These are phyloP conservation scores for Clonostachys chloroleuca DNA, from an alignment of 2,329 filamentous ascomycete species.

Conservation along the genomic window DNA sequence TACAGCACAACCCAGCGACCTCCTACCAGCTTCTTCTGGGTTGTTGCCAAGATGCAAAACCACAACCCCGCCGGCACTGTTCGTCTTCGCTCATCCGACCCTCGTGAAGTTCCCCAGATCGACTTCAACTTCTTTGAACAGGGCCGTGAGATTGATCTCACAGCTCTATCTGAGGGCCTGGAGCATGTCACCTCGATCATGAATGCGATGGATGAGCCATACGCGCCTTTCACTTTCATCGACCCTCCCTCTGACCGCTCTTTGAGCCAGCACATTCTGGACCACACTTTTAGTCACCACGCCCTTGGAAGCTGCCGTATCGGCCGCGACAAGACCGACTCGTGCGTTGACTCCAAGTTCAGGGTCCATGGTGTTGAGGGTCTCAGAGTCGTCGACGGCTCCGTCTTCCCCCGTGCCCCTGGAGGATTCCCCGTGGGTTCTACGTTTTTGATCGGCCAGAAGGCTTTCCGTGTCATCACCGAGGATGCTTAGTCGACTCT, in stretches of 20 bases:
- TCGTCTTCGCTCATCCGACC: constrained; percentile 51
- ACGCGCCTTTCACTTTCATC: constrained; percentile 29
- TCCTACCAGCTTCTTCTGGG: constrained; percentile 35
- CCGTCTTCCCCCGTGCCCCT: constrained; percentile 42
- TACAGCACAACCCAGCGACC: constrained; percentile 22
- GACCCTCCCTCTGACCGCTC: neutral
- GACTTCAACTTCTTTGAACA: constrained; percentile 38
- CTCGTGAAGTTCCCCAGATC: constrained; percentile 57
- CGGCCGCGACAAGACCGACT: constrained; percentile 44
- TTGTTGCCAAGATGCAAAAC: constrained; percentile 53
- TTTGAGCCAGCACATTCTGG: constrained; percentile 5
- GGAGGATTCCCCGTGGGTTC: constrained; percentile 44
- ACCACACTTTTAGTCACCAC: constrained; percentile 53
- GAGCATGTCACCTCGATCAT: neutral
- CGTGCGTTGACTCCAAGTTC: constrained; percentile 52
- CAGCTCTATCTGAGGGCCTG: neutral
- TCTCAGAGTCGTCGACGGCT: constrained; percentile 56
- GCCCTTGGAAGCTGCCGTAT: constrained; percentile 51
- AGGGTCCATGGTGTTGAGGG: constrained; percentile 47
- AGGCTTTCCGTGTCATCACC: constrained; percentile 51
- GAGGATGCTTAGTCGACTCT: neutral
- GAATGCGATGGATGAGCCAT: neutral
- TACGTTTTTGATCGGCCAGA: constrained; percentile 52
- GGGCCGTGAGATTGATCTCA: neutral
- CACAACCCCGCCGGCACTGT: constrained; percentile 58